Evolutionary conservation across 1,139 yeast species (phyloP).

Genomic region (Debaryomycetaceae sp.): DNA sequence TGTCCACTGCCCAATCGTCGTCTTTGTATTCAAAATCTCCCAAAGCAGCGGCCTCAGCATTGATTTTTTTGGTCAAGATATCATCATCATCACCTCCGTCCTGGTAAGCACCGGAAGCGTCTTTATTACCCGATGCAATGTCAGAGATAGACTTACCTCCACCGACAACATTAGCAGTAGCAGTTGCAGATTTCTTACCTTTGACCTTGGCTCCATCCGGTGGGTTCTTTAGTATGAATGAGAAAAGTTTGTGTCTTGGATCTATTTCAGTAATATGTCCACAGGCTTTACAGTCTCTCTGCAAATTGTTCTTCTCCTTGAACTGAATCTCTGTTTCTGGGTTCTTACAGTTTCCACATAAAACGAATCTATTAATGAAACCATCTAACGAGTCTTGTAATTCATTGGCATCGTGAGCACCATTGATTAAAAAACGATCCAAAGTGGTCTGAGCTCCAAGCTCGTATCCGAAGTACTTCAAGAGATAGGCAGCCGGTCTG

Average conservation of each 20-base stretch:
- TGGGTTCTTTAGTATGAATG: slow-evolving; percentile 90
- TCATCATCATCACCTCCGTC: slow-evolving; percentile 46
- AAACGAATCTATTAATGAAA: slow-evolving; percentile 85
- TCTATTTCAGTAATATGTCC: slow-evolving; percentile 86
- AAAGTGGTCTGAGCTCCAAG: slow-evolving; percentile 93
- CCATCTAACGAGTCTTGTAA: slow-evolving; percentile 94
- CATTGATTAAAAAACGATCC: slow-evolving; percentile 86
- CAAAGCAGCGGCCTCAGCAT: slow-evolving; percentile 78
- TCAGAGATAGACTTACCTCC: slow-evolving; percentile 81
- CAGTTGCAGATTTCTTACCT: slow-evolving; percentile 75
- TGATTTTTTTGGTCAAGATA: slow-evolving; percentile 72
- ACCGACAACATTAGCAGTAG: slow-evolving; percentile 87
- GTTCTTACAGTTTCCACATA: slow-evolving; percentile 93
- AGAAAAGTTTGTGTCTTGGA: slow-evolving; percentile 79
- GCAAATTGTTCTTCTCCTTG: slow-evolving; percentile 71
- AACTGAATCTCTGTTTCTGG: slow-evolving; percentile 94
- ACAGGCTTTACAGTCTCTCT: slow-evolving; percentile 97
- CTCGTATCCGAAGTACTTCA: slow-evolving; percentile 94
- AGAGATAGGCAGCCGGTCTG: slow-evolving; percentile 87
- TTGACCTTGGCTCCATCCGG: slow-evolving; percentile 60
- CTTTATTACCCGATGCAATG: slow-evolving; percentile 60
- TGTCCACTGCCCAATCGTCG: slow-evolving; percentile 97
- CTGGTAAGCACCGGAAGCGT: slow-evolving; percentile 22
- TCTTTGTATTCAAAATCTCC: slow-evolving; percentile 62
- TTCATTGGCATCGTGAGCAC: slow-evolving; percentile 87